Evolutionary conservation across 1,284 basidiomycete genomes (phyloP).

Genomic region (Ceratobasidium sp.): DNA sequence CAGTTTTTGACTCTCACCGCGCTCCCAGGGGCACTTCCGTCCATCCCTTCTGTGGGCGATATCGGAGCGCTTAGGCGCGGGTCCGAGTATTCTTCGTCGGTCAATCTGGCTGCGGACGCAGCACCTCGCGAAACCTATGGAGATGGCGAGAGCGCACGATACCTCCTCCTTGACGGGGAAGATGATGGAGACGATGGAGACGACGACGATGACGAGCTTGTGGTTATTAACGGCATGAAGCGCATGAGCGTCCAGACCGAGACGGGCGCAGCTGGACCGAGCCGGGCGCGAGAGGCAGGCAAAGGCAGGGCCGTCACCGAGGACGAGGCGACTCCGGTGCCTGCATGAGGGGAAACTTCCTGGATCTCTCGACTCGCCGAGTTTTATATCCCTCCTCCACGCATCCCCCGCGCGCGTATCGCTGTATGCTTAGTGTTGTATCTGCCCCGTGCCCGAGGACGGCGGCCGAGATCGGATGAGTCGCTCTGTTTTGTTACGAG

Average conservation of each 20-base stretch:
- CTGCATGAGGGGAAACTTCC: conserved; percentile 2
- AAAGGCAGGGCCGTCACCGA: too few species aligned
- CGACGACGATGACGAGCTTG: conserved; percentile 25
- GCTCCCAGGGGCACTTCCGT: not conserved
- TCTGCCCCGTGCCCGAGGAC: conserved; percentile 5
- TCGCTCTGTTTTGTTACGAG: conserved; percentile 3
- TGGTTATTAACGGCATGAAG: conserved; percentile 20
- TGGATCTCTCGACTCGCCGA: not conserved
- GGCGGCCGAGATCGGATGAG: conserved; percentile 28
- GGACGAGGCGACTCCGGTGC: conserved; percentile 1
- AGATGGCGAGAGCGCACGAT: conserved; percentile 24
- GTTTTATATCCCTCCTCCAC: not conserved
- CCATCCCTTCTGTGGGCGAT: conserved; percentile 34
- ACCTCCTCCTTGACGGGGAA: conserved; percentile 3
- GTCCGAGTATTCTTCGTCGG: conserved; percentile 10
- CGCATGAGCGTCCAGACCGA: conserved; percentile 31
- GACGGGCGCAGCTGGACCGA: conserved; percentile 24
- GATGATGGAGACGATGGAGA: conserved; percentile 32
- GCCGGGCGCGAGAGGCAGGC: not conserved
- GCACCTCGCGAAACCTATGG: not conserved
- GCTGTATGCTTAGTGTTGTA: too few species aligned
- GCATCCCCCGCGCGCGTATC: not conserved
- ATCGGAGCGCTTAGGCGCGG: conserved; percentile 8
- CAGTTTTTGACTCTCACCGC: conserved; percentile 45
- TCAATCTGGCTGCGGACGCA: not conserved